A percentile compares a stretch with the other conserved stretches of the same genome.
Conservation (phyloP, 140 eudicot species). For the Senecio squalidus region DNA sequence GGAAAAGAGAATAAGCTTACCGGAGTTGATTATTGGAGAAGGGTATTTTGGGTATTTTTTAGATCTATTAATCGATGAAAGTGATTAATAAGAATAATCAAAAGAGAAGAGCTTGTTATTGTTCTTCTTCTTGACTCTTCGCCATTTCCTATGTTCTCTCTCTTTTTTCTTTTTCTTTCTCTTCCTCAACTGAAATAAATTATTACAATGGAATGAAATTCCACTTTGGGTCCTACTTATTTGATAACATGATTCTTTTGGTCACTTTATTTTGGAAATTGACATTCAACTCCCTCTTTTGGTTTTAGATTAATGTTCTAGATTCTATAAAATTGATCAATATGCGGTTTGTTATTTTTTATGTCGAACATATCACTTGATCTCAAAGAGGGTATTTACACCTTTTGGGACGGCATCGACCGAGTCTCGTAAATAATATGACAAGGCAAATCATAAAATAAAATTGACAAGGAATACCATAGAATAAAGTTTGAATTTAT, state of each 20-base stretch:
- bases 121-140: constrained; percentile 33
- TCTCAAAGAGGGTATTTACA: too few species aligned
- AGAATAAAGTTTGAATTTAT: too few species aligned
- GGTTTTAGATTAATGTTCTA: not conserved
- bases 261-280: not conserved
- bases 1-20: constrained; percentile 26
- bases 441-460: too few species aligned
- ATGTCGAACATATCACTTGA: too few species aligned
- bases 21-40: constrained; percentile 24
- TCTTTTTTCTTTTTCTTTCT: constrained; percentile 15
- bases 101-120: constrained; percentile 19
- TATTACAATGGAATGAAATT: constrained; percentile 16
- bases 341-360: too few species aligned
- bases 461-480: too few species aligned
- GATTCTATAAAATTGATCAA: too few species aligned
- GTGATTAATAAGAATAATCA: constrained; percentile 3
- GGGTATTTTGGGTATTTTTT: constrained; percentile 7
- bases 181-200: constrained; percentile 28
- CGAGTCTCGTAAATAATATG: too few species aligned
- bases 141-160: constrained; percentile 60
- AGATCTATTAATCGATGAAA: constrained; percentile 19
- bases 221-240: not conserved
- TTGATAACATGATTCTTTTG: constrained; percentile 3
- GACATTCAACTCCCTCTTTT: constrained; percentile 15
- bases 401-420: too few species aligned